These are phyloP conservation scores for Trypanosoma melophagium DNA, from an alignment of 208 protist genomes.

Conservation along the genomic window DNA sequence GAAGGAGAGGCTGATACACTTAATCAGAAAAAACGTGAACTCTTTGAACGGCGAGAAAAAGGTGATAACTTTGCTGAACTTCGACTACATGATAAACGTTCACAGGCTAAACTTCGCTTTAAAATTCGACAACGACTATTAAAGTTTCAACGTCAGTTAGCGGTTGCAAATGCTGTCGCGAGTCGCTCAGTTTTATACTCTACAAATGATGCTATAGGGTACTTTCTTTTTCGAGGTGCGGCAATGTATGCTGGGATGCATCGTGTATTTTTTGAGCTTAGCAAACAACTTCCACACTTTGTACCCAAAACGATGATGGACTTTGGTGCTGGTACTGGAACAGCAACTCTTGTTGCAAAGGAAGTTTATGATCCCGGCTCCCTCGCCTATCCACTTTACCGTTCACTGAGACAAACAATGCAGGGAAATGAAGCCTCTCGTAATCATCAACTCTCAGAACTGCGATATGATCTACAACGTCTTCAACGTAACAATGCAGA, in stretches of 20 bases:
- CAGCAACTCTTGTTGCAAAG: constrained; percentile 82
- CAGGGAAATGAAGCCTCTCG: constrained; percentile 60
- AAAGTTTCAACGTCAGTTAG: constrained; percentile 85
- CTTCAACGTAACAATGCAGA: constrained; percentile 79
- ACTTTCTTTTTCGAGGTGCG: constrained; percentile 85
- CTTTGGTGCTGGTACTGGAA: constrained; percentile 85
- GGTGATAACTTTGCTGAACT: constrained; percentile 74
- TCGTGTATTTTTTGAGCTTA: constrained; percentile 85
- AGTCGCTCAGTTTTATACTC: constrained; percentile 83
- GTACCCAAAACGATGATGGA: constrained; percentile 88
- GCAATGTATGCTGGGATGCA: constrained; percentile 90
- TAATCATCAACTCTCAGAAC: constrained; percentile 55
- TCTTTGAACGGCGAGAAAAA: constrained; percentile 79
- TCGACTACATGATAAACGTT: constrained; percentile 66
- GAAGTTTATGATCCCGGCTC: constrained; percentile 86
- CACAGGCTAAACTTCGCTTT: constrained; percentile 84
- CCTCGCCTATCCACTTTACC: constrained; percentile 86
- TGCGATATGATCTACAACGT: constrained; percentile 71
- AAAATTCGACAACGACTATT: constrained; percentile 82
- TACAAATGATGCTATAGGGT: constrained; percentile 80
- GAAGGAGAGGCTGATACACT: constrained; percentile 84
- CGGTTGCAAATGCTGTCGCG: constrained; percentile 75
- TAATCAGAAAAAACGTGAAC: constrained; percentile 87
- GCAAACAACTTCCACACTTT: constrained; percentile 86
- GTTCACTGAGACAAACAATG: constrained; percentile 82